Conservation (phyloP, 371 early-diverging fungal species). For the Saksenaea vasiformis region DNA sequence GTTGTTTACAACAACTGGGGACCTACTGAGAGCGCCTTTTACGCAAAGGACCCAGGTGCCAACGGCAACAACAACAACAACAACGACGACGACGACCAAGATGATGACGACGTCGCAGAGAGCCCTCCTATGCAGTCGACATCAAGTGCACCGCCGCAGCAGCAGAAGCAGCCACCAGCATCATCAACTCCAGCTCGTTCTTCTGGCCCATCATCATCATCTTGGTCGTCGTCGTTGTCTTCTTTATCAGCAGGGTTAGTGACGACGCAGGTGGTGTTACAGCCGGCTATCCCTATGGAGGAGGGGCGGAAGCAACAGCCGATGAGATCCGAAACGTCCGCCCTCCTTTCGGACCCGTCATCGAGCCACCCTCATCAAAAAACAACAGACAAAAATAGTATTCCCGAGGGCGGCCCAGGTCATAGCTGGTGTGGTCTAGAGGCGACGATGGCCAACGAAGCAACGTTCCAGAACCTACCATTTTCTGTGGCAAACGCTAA, state of each 20-base stretch:
- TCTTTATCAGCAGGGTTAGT: background rate
- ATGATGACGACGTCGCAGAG: too few relatives aligned
- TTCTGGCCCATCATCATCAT: too few relatives aligned
- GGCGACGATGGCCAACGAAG: background rate
- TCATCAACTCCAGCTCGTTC: too few relatives aligned
- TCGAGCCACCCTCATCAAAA: background rate
- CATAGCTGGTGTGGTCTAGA: background rate
- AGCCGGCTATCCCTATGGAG: background rate
- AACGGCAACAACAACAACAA: too few relatives aligned
- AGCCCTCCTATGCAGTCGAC: too few relatives aligned
- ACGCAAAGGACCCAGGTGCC: too few relatives aligned
- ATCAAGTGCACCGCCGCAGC: too few relatives aligned
- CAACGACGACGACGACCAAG: too few relatives aligned
- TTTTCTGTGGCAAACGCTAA: background rate
- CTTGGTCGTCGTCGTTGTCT: background rate
- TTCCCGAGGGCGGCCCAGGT: background rate
- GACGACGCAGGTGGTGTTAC: background rate
- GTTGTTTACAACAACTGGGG: too few relatives aligned
- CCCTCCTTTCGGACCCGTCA: background rate
- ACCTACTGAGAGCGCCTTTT: too few relatives aligned
- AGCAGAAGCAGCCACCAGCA: too few relatives aligned
- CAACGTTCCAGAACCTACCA: background rate
- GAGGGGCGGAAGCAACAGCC: background rate
- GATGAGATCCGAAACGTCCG: background rate
- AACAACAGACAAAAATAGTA: background rate